These are phyloP conservation scores for Phlebiopsis gigantea DNA, from an alignment of 768 basidiomycete species.

Conservation along the genomic window DNA sequence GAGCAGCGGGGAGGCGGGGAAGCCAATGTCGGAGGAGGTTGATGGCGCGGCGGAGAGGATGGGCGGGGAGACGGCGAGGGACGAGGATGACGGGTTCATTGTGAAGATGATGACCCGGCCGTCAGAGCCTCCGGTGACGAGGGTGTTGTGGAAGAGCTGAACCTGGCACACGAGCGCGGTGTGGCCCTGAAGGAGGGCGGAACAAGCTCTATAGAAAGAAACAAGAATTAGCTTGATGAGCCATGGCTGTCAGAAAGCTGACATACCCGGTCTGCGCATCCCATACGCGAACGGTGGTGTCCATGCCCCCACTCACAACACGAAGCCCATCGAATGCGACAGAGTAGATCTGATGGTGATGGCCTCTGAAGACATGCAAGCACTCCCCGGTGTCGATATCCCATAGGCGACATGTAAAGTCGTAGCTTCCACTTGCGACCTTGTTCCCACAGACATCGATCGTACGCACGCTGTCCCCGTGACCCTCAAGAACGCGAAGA, in stretches of 20 bases:
- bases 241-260: too few relatives aligned
- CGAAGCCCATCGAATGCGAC: slow-evolving; percentile 85
- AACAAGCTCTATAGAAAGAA: slow-evolving; percentile 51
- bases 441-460: slow-evolving; percentile 81
- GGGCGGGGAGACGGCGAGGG: slow-evolving; percentile 24
- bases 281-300: slow-evolving; percentile 94
- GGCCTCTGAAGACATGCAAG: slow-evolving; percentile 73
- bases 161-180: slow-evolving; percentile 90
- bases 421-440: slow-evolving; percentile 92
- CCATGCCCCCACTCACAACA: slow-evolving; percentile 83
- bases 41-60: background rate
- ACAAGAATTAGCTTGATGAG: too few relatives aligned
- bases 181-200: slow-evolving; percentile 85
- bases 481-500: slow-evolving; percentile 66
- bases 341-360: slow-evolving; percentile 85
- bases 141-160: slow-evolving; percentile 63
- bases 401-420: slow-evolving; percentile 88
- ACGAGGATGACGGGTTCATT: slow-evolving; percentile 34
- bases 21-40: background rate
- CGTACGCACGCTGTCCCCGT: slow-evolving; percentile 78
- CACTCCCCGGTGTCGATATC: slow-evolving; percentile 87
- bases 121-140: slow-evolving; percentile 85
- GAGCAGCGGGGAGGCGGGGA: background rate
- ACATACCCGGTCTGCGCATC: slow-evolving; percentile 78
- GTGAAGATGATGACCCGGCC: slow-evolving; percentile 78